Evolutionary conservation across 805 yeast genomes (phyloP).

Genomic region (Metschnikowia similis): DNA sequence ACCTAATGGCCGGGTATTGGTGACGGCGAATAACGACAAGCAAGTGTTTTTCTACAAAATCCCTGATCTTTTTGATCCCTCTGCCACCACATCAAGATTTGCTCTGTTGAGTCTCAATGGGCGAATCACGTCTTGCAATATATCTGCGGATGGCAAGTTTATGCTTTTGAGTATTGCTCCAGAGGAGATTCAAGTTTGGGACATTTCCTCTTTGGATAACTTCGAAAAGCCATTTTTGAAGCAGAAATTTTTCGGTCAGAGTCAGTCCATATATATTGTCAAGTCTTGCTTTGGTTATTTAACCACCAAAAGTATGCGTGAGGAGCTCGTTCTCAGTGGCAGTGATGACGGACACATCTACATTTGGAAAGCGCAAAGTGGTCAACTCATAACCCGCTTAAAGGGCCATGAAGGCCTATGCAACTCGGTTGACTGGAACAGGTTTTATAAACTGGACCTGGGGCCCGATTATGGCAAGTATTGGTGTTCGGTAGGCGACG

Average conservation of each 20-base stretch:
- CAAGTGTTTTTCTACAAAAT: slow-evolving; percentile 59
- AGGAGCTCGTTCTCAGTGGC: slow-evolving; percentile 72
- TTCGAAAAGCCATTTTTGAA: slow-evolving; percentile 47
- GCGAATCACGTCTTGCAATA: slow-evolving; percentile 59
- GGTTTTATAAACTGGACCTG: slow-evolving; percentile 15
- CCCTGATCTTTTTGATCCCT: slow-evolving; percentile 29
- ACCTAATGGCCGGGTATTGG: slow-evolving; percentile 55
- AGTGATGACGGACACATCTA: slow-evolving; percentile 77
- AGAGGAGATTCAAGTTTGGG: slow-evolving; percentile 81
- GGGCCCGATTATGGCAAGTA: slow-evolving; percentile 39
- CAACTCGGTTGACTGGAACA: slow-evolving; percentile 76
- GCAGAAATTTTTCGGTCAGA: slow-evolving; percentile 67
- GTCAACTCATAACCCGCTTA: slow-evolving; percentile 57
- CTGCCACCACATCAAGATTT: slow-evolving; percentile 32
- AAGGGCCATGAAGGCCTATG: slow-evolving; percentile 64
- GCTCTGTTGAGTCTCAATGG: slow-evolving; percentile 51
- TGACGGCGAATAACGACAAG: slow-evolving; percentile 62
- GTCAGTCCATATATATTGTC: slow-evolving; percentile 64
- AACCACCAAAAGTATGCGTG: slow-evolving; percentile 34
- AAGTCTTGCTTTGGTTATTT: slow-evolving; percentile 75
- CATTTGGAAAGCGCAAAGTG: slow-evolving; percentile 72
- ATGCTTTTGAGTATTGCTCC: slow-evolving; percentile 63
- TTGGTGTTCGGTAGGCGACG: slow-evolving; percentile 88
- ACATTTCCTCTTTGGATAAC: slow-evolving; percentile 37
- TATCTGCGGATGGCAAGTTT: slow-evolving; percentile 51